phyloP scores from a whole-genome alignment of 306 rosid genomes.

The Casuarina glauca region DNA sequence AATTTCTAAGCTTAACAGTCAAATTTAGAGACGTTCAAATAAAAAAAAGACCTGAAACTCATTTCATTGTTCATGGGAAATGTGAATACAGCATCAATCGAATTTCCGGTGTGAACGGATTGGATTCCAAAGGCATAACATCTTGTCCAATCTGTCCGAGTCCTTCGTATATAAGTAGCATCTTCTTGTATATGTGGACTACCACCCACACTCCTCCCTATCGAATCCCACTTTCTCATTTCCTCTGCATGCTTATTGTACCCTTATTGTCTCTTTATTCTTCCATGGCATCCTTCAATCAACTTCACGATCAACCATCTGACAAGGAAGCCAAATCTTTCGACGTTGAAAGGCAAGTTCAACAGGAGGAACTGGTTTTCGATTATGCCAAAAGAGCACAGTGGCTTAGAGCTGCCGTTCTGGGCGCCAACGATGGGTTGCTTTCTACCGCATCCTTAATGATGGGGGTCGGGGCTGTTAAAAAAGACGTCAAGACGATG shows the following conservation, averaged over 20 bases:
- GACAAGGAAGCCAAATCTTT: constrained; percentile 7
- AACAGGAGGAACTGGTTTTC: constrained; percentile 5
- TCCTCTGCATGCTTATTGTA: background rate
- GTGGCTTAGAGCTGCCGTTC: constrained; percentile 43
- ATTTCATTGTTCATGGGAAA: too few relatives aligned
- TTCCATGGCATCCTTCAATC: constrained; percentile 18
- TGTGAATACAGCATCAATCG: too few relatives aligned
- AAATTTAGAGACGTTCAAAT: too few relatives aligned
- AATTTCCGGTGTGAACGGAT: constrained; percentile 26
- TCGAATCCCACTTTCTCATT: background rate
- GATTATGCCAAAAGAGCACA: constrained; percentile 45
- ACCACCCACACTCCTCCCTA: constrained; percentile 38
- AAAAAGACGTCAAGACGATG: constrained; percentile 37
- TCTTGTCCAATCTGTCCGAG: background rate
- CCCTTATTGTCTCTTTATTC: background rate
- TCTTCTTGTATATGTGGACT: background rate
- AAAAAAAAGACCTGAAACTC: too few relatives aligned
- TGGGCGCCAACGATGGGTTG: constrained; percentile 48
- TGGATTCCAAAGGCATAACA: constrained; percentile 16
- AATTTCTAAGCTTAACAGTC: too few relatives aligned
- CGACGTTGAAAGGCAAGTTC: constrained; percentile 5
- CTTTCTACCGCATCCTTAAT: constrained; percentile 44
- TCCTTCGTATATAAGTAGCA: constrained; percentile 21
- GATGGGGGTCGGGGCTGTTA: constrained; percentile 49
- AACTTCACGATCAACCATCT: background rate